Conservation (phyloP, 2,329 filamentous ascomycete species). For the Ophiosphaerella herpotricha region DNA sequence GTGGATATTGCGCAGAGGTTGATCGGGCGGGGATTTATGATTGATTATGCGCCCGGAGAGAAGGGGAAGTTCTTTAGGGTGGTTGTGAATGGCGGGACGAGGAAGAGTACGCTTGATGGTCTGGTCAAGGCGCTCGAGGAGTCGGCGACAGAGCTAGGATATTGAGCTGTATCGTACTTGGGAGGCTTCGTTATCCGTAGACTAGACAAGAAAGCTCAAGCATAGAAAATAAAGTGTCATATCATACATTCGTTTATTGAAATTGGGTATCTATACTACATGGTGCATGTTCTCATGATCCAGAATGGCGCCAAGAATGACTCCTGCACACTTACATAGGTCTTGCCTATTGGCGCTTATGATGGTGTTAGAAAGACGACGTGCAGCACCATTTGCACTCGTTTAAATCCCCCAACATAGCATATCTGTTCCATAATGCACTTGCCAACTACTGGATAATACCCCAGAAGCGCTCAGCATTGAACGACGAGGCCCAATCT, state of each 20-base stretch:
- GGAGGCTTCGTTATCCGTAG: background rate
- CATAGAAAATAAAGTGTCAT: background rate
- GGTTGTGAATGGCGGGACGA: conserved; percentile 68
- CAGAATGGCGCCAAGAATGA: conserved; percentile 32
- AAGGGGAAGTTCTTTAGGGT: conserved; percentile 70
- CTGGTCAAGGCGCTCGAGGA: conserved; percentile 64
- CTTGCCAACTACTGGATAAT: conserved; percentile 21
- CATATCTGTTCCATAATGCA: background rate
- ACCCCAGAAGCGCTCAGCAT: conserved; percentile 79
- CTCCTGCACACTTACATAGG: conserved; percentile 15
- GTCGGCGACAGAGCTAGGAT: conserved; percentile 41
- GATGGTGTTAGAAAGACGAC: conserved; percentile 18
- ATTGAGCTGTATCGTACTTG: conserved; percentile 7
- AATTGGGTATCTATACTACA: conserved; percentile 38
- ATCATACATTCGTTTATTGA: conserved; percentile 9
- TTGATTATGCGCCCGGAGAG: conserved; percentile 67
- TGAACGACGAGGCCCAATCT: conserved; percentile 64
- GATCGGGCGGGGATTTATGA: conserved; percentile 68
- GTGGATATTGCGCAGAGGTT: conserved; percentile 59
- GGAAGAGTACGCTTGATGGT: conserved; percentile 64
- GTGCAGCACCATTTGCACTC: conserved; percentile 13
- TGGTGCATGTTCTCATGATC: conserved; percentile 28
- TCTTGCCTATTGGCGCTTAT: conserved; percentile 16
- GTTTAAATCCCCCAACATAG: conserved; percentile 1
- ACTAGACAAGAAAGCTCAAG: background rate